Base-by-base conservation (phyloP, 2,329 filamentous ascomycete species). In the Xylariomycetidae sp. region DNA sequence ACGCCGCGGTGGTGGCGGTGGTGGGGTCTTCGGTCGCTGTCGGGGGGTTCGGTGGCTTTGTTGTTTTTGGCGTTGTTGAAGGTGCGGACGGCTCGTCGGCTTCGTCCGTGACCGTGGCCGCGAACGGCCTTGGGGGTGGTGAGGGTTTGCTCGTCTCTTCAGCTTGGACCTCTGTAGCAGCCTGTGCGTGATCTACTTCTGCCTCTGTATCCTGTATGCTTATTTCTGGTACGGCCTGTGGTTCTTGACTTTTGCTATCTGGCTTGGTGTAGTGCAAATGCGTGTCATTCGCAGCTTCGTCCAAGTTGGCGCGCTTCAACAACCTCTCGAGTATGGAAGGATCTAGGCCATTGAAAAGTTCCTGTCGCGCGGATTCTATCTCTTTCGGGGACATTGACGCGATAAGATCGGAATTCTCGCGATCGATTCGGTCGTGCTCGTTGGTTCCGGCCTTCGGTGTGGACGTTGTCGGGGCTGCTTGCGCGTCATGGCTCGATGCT, bases 331-430 rank as follows among this genome's bases (percentile, higher is more conserved):
- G 68, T 19, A 95, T 64, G 0, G 73, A 73, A 2, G 88, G 82
- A 42, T 86, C 82, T 34, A 96, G 61, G 6, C 74, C 77, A n/a
- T 69, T 72, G 54, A 94, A 70, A n/a, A 98, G 65, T 46, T 96
- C 90, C 38, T 77, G 70, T 26, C 82, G 76, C 39, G 92, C 88
- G 46, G 81, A 70, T 41, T 84, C 79, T 38, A 96, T 94, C 59
- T 95, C 86, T 23, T 77, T 74, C 0, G 76, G 64, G 2, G 83
- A 84, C 92, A 98, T 95, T 17, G 70, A 67, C 10, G 79, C 79
- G 29, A 98, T 59, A 39, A 74, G 75, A 37, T 78, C 72, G 27
- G 64, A 75, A 52, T 96, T 98, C 57, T 96, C 88, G 46, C 79
- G 72, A 50, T 90, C 84, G 55, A 98, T 96, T 5, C 72, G 68